Evolutionary conservation across 768 basidiomycete genomes (phyloP), one percentile per base, ranked within the genome.

Genomic region (Phylloporus sp.): DNA sequence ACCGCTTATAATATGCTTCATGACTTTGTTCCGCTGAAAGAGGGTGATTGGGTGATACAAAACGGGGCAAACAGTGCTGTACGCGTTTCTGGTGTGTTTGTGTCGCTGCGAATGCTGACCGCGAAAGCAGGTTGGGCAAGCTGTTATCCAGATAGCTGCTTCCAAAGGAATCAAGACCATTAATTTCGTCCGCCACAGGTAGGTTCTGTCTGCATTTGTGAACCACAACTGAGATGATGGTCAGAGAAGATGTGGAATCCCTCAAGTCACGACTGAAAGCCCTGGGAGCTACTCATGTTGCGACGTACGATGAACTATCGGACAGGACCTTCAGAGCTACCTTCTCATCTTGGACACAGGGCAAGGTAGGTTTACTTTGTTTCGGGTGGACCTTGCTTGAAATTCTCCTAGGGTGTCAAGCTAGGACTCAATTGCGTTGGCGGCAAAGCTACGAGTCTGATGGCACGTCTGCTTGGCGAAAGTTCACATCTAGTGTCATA

Each of bases 51-150:
- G 84, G 72, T 94, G 14, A 62, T 93, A 10, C 90, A 93, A 64
- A 93, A 92, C 51, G 90, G 88, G 22, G 83, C 82, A 17, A 93
- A 93, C 56, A 86, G 86, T 54, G 85, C 86, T 17, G 90, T 89
- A 48, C 38, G 81, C 67, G 14, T 42, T 20, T 43, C 10, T n/a
- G 9, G 20, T 9, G 9, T 37, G 4, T 27, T 37, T 9, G 27
- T 42, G n/a, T 35, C 8, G 11, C 17, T 32, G 32, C 9, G 14
- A 28, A 14, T 27, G 38, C 23, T 57, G 40, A 52, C 8, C 13
- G 28, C 44, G 35, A 46, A 35, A 38, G 15, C 45, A 86, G 84
- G 84, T 87, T 13, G 90, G 90, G 11, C 86, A 92, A 71, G 81
- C 82, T 0, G 86, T 91, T 20, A 88, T 92, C 39, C 90, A 92